phyloP scores from a whole-genome alignment of 1,139 yeast species.

The Zygotorulaspora mrakii region DNA sequence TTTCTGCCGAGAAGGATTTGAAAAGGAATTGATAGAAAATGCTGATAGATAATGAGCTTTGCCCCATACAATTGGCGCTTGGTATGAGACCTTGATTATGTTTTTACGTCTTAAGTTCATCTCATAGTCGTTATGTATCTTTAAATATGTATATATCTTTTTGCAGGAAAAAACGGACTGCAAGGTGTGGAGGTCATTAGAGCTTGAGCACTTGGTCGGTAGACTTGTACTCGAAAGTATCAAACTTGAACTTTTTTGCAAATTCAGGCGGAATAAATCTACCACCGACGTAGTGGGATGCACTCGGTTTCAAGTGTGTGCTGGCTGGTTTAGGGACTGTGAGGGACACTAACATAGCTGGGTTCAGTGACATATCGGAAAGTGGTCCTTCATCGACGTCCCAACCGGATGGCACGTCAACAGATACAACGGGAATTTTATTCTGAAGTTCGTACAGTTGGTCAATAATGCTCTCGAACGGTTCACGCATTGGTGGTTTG shows the following conservation, averaged over 20 bases:
- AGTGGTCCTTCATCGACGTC: conserved; percentile 84
- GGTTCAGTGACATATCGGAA: conserved; percentile 45
- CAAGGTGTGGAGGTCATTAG: conserved; percentile 8
- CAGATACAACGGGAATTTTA: conserved; percentile 62
- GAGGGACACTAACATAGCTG: conserved; percentile 69
- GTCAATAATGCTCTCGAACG: conserved; percentile 60
- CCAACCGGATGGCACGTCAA: conserved; percentile 97
- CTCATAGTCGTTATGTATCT: neutral
- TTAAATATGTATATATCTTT: too few relatives aligned
- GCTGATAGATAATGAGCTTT: too few relatives aligned
- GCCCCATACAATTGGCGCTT: too few relatives aligned
- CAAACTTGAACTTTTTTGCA: conserved; percentile 70
- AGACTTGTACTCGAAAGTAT: conserved; percentile 52
- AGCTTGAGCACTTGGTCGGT: conserved; percentile 46
- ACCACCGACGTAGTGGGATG: conserved; percentile 81
- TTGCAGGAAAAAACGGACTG: too few relatives aligned
- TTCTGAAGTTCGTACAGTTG: conserved; percentile 42
- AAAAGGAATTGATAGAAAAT: too few relatives aligned
- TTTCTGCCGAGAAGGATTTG: too few relatives aligned
- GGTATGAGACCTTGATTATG: too few relatives aligned
- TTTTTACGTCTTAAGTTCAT: neutral
- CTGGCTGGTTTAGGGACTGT: conserved; percentile 96
- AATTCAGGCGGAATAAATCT: conserved; percentile 65
- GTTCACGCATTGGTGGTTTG: conserved; percentile 80
- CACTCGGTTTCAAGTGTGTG: conserved; percentile 39